A percentile compares a stretch with the other conserved stretches of the same genome.
phyloP scores from a whole-genome alignment of 2,329 filamentous ascomycete species.

The Thelonectria discophora region DNA sequence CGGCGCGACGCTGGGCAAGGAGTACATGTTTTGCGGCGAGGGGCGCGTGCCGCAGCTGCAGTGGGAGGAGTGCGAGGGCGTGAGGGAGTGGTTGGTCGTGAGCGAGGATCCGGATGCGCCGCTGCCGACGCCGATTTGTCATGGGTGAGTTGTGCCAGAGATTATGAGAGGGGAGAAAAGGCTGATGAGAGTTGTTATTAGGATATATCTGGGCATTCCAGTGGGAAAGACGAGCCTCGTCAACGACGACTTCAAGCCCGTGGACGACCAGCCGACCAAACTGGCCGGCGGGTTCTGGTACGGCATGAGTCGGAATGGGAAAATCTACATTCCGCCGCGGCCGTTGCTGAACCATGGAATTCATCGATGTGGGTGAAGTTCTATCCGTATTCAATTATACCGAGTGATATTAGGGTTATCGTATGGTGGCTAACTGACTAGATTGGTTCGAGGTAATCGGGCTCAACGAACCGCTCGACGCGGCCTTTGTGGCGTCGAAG shows the following conservation, averaged over 20 bases:
- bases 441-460: constrained; percentile 61
- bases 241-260: constrained; percentile 49
- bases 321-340: constrained; percentile 55
- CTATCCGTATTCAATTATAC: too few relatives aligned
- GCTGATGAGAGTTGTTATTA: constrained; percentile 17
- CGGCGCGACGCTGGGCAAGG: constrained; percentile 46
- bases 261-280: constrained; percentile 39
- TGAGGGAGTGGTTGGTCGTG: constrained; percentile 58
- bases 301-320: constrained; percentile 52
- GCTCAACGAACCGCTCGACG: constrained; percentile 54
- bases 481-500: constrained; percentile 46
- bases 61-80: constrained; percentile 49
- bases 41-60: constrained; percentile 52
- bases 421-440: constrained; percentile 30
- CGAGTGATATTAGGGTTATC: too few relatives aligned
- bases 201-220: constrained; percentile 39
- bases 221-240: constrained; percentile 30
- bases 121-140: constrained; percentile 54
- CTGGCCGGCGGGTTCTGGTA: constrained; percentile 58
- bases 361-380: constrained; percentile 55
- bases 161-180: too few relatives aligned
- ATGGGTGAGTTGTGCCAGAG: constrained; percentile 53
- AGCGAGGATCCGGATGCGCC: constrained; percentile 59
- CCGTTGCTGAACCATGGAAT: constrained; percentile 60
- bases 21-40: constrained; percentile 51